Base-by-base conservation (phyloP, 2,329 filamentous ascomycete species). In the Albophoma yamanashiensis region DNA sequence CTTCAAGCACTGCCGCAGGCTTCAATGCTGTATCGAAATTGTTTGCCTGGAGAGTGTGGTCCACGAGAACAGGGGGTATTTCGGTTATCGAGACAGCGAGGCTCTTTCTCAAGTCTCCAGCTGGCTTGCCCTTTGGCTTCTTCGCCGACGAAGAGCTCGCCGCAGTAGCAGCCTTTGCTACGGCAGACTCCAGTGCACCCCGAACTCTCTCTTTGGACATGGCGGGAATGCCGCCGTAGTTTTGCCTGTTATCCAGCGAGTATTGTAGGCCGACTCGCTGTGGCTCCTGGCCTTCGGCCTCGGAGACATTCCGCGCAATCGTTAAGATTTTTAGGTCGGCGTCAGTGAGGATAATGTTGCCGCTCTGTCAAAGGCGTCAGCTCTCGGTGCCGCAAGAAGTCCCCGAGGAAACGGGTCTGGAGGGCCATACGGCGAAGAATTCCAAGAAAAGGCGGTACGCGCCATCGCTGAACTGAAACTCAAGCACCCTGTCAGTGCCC, bases 271-370 rank as follows among this genome's bases (percentile, higher is more conserved):
- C 93, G 4, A 91, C 79, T 50, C 89, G 81, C 58, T 95, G 85
- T 50, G 89, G 86, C 68, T 96, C 92, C 68, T 96, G 88, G n/a
- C 89, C 89, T 58, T 89, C 88, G 2, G 88, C 89, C 67, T 92
- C 89, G 5, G 85, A 78, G 1, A 97, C 93, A 64, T 89, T 87
- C 59, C 94, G 85, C 65, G 94, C 78, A 25, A 99, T 76, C 0
- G 89, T 86, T 42, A 97, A 73, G 59, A 97, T 92, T 63, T 88
- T 94, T 58, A 92, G 78, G 31, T 95, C 87, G 57, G 81, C 82
- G 70, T 97, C 92, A 3, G 94, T 96, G 58, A 99, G 80, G 62
- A 99, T 91, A 62, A 99, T 88, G 71, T 99, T 99, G 55, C 94
- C 94, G 58, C 90, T 89, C 73, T 78, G 42, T 4, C n/a, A 38